A percentile compares a stretch with the other conserved stretches of the same genome.
Conservation (phyloP, 2,329 filamentous ascomycete genomes). For the Myriosclerotinia duriaeana region DNA sequence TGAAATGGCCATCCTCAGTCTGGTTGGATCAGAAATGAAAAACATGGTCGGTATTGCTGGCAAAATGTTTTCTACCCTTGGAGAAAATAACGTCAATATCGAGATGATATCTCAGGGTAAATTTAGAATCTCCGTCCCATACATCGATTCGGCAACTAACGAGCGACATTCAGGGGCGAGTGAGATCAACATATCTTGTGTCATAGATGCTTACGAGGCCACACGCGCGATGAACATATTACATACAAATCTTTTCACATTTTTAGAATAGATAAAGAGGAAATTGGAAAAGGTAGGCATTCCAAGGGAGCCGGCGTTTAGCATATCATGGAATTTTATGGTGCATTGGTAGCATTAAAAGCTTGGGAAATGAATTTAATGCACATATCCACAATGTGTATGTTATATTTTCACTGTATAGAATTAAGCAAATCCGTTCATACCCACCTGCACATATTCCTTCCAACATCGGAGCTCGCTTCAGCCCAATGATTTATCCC, state of each 20-base stretch:
- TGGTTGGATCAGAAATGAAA: conserved; percentile 95
- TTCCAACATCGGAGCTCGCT: background rate
- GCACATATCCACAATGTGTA: conserved; percentile 16
- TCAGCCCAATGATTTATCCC: background rate
- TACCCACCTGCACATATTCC: conserved; percentile 2
- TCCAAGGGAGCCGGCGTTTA: conserved; percentile 15
- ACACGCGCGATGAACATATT: conserved; percentile 93
- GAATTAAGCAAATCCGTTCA: background rate
- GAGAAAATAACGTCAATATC: conserved; percentile 92
- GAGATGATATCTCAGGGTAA: conserved; percentile 99
- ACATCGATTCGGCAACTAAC: conserved; percentile 13
- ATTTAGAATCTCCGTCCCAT: conserved; percentile 14
- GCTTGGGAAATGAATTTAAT: conserved; percentile 4
- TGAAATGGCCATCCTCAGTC: conserved; percentile 91
- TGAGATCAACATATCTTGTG: conserved; percentile 98
- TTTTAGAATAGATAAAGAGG: conserved; percentile 60
- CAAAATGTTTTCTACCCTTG: conserved; percentile 90
- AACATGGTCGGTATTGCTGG: conserved; percentile 95
- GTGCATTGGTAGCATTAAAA: conserved; percentile 16
- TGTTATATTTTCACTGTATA: conserved; percentile 17
- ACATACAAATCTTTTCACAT: conserved; percentile 95
- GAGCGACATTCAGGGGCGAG: conserved; percentile 67
- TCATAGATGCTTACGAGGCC: conserved; percentile 88
- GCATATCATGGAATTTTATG: conserved; percentile 6
- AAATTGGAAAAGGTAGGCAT: conserved; percentile 17